Evolutionary conservation across 2,329 filamentous ascomycete genomes (phyloP), one percentile per base, ranked within the genome.

Genomic region (Cryphonectria naterciae): DNA sequence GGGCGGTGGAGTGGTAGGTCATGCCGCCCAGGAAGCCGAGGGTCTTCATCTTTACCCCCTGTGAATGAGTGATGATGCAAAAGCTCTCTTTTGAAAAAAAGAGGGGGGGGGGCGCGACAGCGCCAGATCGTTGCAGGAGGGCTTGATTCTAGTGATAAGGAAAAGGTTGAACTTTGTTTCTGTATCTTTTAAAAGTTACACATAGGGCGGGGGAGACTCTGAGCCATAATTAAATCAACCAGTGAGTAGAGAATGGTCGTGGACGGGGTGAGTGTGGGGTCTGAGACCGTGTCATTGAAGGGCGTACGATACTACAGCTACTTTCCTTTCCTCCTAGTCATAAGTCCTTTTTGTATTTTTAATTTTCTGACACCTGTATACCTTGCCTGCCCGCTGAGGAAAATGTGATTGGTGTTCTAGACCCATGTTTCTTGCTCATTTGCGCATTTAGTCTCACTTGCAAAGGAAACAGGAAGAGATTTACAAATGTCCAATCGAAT

Each of bases 21-120:
- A 75, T 75, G 61, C 74, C 74, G 22, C 74, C 74, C 1, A 75
- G 70, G 46, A 75, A 62, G 65, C 74, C 72, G 61, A 75, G 28
- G 15, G 74, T 73, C 62, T 68, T 74, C 73, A 74, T 74, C 35
- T 28, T 73, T 32, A 4, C 32, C 41, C 10, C 22, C 19, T 56
- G 63, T 10, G 32, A 11, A 11, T 41, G 19, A 4, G 17, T 49
- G 43, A 7, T 22, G 43, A 22, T 22, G 6, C 43, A 46, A 32
- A 32, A 32, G 4, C 0, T 1, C 22, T 5, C 6, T 22, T 15
- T 25, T 25, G 10, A 13, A 13, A 8, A 25, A 25, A 5, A 5
- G 22, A 11, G 46, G 11, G 46, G 11, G 46, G 22, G 46, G 4
- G 46, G 22, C 1, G 25, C 25, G 13, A 25, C 39, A 19, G 6